Base-by-base conservation (phyloP, 2,329 filamentous ascomycete genomes). In the Emmonsia crescens region DNA sequence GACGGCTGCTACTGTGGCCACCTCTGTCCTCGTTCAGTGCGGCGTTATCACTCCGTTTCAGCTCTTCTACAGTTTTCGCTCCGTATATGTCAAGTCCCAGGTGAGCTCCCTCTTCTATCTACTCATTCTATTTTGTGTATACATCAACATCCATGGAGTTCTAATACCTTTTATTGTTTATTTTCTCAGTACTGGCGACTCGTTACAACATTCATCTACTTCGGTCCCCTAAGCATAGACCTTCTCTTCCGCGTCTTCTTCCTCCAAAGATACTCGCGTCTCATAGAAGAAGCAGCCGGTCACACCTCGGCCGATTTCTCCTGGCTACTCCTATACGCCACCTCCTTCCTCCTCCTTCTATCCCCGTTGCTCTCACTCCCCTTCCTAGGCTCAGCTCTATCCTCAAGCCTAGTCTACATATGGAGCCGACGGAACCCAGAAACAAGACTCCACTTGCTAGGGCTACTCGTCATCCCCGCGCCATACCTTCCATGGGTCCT, bases 201-300 rank as follows among this genome's bases (percentile, higher is more conserved):
- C n/a, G 71, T 96, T 48, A 95, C 93, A 2, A 96, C 93, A 1
- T 99, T 99, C 78, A 85, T 97, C 71, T 99, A 97, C 79, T 97
- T 97, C 72, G 94, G 94, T 2, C 92, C 93, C 1, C 85, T 97
- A 66, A 94, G 88, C 36, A 85, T 99, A 72, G 94, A 97, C 74
- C 86, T 99, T 48, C 82, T 97, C 68, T 97, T 96, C 80, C 93
- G 97, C 75, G 89, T 97, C 74, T 99, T 96, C 83, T 99, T 99
- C 78, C 87, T 96, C 62, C 92, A 96, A 74, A 89, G 94, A 62
- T 99, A 99, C 76, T 92, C 93, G 6, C 89, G 94, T 58, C 88
- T 97, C 51, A 85, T 99, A 55, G 94, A 99, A 77, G 93, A 97
- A 76, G 91, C 90, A 0, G 91, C 91, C n/a, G 90, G 91, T 48